Base-by-base conservation (phyloP, 192 early-diverging fungal genomes). In the Borealophlyctis nickersoniae region DNA sequence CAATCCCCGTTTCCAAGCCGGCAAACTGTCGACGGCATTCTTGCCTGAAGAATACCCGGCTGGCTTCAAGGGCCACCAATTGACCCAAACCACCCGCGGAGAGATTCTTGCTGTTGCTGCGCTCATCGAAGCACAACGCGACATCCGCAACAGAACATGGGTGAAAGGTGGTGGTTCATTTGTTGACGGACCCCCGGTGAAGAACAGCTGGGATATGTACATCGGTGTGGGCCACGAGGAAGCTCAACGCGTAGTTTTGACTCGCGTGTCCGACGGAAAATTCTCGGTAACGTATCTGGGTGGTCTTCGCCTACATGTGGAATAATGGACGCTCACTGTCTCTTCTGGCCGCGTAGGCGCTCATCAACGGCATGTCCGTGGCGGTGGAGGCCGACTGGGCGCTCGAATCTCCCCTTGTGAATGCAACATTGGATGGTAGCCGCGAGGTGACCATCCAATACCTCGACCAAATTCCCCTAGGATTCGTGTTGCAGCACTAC, bases 11-110 rank as follows among this genome's bases (percentile, higher is more conserved):
- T 98, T 95, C 73, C 69, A 54, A 27, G 58, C 73, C 0, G 95
- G 95, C 33, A 85, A 82, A 60, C 85, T 91, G 65, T 86, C 88
- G 4, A 98, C 95, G 28, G 81, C 86, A 49, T 95, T 94, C 76
- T 77, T 97, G 62, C 85, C 87, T 7, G 88, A 92, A 73, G 89
- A 94, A 61, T 98, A 94, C 70, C 93, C 93, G 4, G 58, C 73
- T 22, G 95, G 92, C 3, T 95, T 94, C 83, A 87, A 86, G 71
- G 91, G 92, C 36, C 85, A 87, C 69, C 28, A 61, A 0, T 75
- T 93, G 27, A 86, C 81, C 14, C 50, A 62, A 4, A 29, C 63
- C n/a, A 65, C 81, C 0, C 59, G 81, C 16, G 53, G 66, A 14
- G 75, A 91, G 63, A 80, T 98, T n/a, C 81, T 86, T 2, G 77